Conservation (phyloP, 768 basidiomycete species). For the Tulasnella calospora region DNA sequence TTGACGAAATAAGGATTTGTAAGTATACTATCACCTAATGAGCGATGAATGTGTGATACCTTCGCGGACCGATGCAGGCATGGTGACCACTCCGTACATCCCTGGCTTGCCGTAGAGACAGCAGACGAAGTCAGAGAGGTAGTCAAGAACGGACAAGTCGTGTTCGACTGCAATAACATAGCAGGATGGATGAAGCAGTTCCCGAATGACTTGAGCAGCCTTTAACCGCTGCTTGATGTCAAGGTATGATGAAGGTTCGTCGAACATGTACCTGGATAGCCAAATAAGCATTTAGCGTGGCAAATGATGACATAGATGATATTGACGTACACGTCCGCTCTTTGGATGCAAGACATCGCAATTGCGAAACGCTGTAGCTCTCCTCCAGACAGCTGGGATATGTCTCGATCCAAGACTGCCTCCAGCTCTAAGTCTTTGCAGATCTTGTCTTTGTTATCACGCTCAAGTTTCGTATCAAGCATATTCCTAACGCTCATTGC, state of each 20-base stretch:
- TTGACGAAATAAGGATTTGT: background rate
- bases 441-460: conserved; percentile 81
- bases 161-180: conserved; percentile 99
- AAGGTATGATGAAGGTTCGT: conserved; percentile 97
- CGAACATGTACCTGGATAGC: conserved; percentile 83
- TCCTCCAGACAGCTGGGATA: conserved; percentile 85
- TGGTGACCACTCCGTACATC: conserved; percentile 97
- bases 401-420: conserved; percentile 78
- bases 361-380: conserved; percentile 98
- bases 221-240: conserved; percentile 93
- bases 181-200: conserved; percentile 70
- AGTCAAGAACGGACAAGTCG: conserved; percentile 96
- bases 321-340: conserved; percentile 81
- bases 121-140: conserved; percentile 97
- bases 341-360: conserved; percentile 93
- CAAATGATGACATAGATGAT: background rate
- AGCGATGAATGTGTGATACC: conserved; percentile 44
- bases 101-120: conserved; percentile 96
- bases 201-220: conserved; percentile 92
- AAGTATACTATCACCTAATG: background rate
- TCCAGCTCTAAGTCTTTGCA: conserved; percentile 83
- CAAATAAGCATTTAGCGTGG: background rate
- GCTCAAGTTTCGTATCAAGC: conserved; percentile 86
- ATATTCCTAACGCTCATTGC: conserved; percentile 79
- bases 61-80: conserved; percentile 98